phyloP scores from a whole-genome alignment of 352 stramenopile genomes.

The Pythium volutum region DNA sequence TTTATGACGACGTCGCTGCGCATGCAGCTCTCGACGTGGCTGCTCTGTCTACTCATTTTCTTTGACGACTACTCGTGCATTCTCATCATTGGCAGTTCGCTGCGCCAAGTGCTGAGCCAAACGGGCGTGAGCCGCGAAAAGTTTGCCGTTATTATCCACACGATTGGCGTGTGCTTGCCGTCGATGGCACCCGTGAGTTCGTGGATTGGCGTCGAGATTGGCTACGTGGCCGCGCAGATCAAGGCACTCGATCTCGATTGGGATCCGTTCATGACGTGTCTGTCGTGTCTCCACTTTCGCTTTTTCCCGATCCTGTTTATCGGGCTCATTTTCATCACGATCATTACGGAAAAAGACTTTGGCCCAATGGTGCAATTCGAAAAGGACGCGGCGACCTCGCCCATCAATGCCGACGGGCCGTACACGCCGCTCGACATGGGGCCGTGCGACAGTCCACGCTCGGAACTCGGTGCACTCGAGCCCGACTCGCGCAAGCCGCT shows the following conservation, averaged over 20 bases:
- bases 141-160: constrained; percentile 89
- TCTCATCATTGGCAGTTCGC: constrained; percentile 87
- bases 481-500: constrained; percentile 70
- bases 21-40: constrained; percentile 83
- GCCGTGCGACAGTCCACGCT: constrained; percentile 66
- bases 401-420: constrained; percentile 52
- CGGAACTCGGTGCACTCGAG: constrained; percentile 64
- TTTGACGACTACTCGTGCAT: constrained; percentile 93
- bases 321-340: constrained; percentile 88
- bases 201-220: constrained; percentile 90
- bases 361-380: constrained; percentile 86
- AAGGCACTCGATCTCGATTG: constrained; percentile 75
- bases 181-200: constrained; percentile 88
- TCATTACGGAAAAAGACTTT: constrained; percentile 87
- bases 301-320: constrained; percentile 90
- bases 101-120: constrained; percentile 77
- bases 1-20: constrained; percentile 81
- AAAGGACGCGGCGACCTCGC: constrained; percentile 71
- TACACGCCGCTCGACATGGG: constrained; percentile 59
- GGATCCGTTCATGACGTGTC: constrained; percentile 85
- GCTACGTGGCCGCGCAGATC: constrained; percentile 79
- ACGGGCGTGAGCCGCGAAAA: constrained; percentile 86
- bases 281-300: constrained; percentile 81
- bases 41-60: constrained; percentile 87
- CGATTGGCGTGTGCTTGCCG: constrained; percentile 80